Base-by-base conservation (phyloP, 1,139 yeast species). In the Pichia sp. region DNA sequence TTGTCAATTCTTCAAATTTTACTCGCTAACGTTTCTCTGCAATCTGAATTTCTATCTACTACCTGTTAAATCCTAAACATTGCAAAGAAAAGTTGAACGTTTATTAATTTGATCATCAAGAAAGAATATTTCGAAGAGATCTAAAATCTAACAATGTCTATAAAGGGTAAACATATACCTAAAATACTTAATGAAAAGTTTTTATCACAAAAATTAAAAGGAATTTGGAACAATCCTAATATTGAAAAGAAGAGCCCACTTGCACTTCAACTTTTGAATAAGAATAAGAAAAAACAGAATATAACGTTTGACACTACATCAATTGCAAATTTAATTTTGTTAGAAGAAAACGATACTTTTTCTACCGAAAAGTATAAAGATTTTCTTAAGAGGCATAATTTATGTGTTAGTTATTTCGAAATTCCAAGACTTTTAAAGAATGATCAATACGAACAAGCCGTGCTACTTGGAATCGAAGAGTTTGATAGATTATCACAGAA, bases 391-490 rank as follows among this genome's bases (percentile, higher is more conserved):
- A 44, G 42, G 16, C 14, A 42, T 30, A 36, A 39, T 2, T 30
- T 52, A 8, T 44, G 50, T n/a, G 16, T 44, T 9, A 39, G 48
- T 5, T 55, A 54, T 42, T 59, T 52, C 41, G 57, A 58, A 27
- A 48, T 60, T 5, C 45, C 38, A 9, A 44, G 58, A 28, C 44
- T 48, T 13, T 16, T 60, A 8, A n/a, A 29, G 5, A 43, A 44
- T 34, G 55, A 49, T n/a, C 56, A 57, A 29, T 57, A 58, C 28
- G 58, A 56, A 42, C 50, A 50, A 41, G 62, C 63, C 1, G 39
- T 44, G 1, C 51, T 54, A n/a, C 18, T 49, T 9, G 55, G 55
- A 3, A 13, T 56, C 5, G 45, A 46, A 13, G 46, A 54, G 10
- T 50, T 34, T 19, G 45, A 48, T 3, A 33, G 22, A 29, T 6